Conservation (phyloP, 495 filamentous ascomycete genomes). For the Aspergillus saccharolyticus region DNA sequence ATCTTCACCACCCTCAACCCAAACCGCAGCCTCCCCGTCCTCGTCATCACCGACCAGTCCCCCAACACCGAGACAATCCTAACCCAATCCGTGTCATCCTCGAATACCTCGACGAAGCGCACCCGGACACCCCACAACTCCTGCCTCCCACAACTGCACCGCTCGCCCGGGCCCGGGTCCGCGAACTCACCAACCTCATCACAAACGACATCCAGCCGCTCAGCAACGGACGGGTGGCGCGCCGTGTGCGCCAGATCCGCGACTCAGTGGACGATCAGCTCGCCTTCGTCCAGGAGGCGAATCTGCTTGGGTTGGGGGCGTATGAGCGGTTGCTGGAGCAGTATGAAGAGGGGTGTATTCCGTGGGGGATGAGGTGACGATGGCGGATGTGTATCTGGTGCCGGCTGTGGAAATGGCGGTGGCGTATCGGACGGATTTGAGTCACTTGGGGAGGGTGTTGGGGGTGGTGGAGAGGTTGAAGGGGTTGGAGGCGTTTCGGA, state of each 20-base stretch:
- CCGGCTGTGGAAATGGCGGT: not conserved
- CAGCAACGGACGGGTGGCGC: not conserved
- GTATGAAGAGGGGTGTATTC: not conserved
- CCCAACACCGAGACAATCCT: not conserved
- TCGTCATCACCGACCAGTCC: not conserved
- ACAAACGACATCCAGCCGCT: not conserved
- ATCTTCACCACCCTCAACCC: not conserved
- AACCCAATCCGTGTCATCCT: not conserved
- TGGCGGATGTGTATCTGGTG: not conserved
- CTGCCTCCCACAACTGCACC: not conserved
- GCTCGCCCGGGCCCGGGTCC: not conserved
- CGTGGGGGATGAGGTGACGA: not conserved
- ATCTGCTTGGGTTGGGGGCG: not conserved
- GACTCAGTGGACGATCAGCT: not conserved
- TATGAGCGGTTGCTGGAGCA: not conserved
- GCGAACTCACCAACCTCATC: constrained; percentile 1
- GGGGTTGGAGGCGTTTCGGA: not conserved
- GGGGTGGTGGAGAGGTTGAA: not conserved
- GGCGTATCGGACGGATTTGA: not conserved
- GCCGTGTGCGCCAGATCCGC: not conserved
- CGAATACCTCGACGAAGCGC: not conserved
- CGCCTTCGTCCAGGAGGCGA: not conserved
- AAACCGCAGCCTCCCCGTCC: not conserved
- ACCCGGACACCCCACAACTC: not conserved
- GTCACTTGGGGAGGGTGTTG: not conserved